Evolutionary conservation across 352 stramenopile genomes (phyloP).

Genomic region (Globisporangium acanthophoron): DNA sequence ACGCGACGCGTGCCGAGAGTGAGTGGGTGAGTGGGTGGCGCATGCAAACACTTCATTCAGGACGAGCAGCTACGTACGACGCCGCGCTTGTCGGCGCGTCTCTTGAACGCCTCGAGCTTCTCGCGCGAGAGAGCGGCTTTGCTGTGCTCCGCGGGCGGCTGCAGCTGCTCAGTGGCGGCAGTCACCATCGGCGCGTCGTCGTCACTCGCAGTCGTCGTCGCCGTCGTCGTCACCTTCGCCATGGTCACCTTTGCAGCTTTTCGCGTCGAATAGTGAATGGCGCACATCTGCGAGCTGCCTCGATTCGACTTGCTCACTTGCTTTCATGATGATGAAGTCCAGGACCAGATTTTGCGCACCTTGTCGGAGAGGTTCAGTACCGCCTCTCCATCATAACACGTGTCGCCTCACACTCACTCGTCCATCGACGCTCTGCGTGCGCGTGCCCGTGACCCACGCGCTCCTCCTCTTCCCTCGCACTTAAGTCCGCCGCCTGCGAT

Average conservation of each 20-base stretch:
- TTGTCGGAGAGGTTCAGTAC: too few species aligned
- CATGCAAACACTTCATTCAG: not conserved
- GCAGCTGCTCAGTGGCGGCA: not conserved
- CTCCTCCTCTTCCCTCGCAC: not conserved
- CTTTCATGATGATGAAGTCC: not conserved
- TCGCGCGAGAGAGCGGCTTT: conserved; percentile 15
- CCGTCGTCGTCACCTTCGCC: not conserved
- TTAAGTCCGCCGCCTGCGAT: not conserved
- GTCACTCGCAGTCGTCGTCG: not conserved
- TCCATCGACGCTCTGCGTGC: too few species aligned
- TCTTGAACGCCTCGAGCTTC: conserved; percentile 51
- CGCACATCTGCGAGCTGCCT: not conserved
- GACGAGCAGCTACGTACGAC: conserved; percentile 23
- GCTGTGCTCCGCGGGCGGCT: not conserved
- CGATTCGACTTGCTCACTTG: not conserved
- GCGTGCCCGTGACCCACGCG: too few species aligned
- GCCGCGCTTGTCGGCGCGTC: conserved; percentile 39
- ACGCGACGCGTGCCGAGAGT: not conserved
- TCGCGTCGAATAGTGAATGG: not conserved
- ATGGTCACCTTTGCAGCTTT: too few species aligned
- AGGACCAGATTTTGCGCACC: not conserved
- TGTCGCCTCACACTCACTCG: too few species aligned
- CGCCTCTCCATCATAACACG: too few species aligned
- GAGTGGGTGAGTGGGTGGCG: not conserved
- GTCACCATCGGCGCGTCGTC: not conserved